A percentile compares a stretch with the other conserved stretches of the same genome.
phyloP scores from a whole-genome alignment of 2,329 filamentous ascomycete species.

The Corynespora cassiicola region DNA sequence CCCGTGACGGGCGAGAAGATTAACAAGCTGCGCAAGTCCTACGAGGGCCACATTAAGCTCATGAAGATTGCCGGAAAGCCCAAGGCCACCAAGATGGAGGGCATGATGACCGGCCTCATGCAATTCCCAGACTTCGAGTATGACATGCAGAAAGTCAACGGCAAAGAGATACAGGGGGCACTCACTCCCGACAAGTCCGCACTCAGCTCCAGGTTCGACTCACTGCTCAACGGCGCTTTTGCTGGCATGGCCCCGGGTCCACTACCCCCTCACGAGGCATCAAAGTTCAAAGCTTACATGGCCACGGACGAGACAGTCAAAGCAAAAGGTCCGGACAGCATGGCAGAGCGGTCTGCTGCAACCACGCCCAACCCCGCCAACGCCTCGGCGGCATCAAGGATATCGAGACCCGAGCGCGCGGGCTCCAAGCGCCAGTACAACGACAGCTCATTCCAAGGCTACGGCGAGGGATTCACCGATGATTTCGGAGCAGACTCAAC shows the following conservation, averaged over 20 bases:
- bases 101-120: conserved; percentile 41
- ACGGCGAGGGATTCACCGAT: conserved; percentile 74
- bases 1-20: conserved; percentile 70
- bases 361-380: conserved; percentile 42
- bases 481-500: conserved; percentile 74
- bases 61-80: conserved; percentile 57
- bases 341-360: conserved; percentile 28
- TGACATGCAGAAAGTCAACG: conserved; percentile 44
- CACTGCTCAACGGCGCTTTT: conserved; percentile 49
- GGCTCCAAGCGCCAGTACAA: conserved; percentile 79
- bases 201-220: conserved; percentile 28
- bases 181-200: conserved; percentile 34
- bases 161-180: conserved; percentile 47
- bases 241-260: conserved; percentile 49
- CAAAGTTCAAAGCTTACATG: conserved; percentile 52
- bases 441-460: conserved; percentile 76
- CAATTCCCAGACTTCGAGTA: conserved; percentile 50
- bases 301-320: conserved; percentile 50
- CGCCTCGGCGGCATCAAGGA: conserved; percentile 50
- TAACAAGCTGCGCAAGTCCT: conserved; percentile 65
- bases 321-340: conserved; percentile 30
- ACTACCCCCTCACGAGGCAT: conserved; percentile 49
- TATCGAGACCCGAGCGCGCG: conserved; percentile 66
- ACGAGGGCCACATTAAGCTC: conserved; percentile 60
- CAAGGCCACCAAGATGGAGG: conserved; percentile 52